Conservation (phyloP, 768 basidiomycete genomes). For the Psilocybe tampanensis region DNA sequence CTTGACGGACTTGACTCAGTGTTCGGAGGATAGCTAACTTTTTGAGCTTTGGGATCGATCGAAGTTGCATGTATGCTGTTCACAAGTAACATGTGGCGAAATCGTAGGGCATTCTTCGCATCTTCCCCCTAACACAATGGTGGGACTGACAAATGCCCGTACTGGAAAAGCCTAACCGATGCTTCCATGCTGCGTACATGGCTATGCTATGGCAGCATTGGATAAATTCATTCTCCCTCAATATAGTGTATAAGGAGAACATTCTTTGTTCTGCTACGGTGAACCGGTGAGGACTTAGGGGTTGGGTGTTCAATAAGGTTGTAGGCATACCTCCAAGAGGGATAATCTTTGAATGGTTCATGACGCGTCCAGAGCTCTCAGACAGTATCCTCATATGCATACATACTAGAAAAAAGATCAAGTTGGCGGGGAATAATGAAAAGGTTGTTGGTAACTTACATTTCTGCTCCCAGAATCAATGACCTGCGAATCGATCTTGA, state of each 20-base stretch:
- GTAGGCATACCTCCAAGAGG: not conserved
- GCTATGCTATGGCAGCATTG: not conserved
- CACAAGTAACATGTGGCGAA: slow-evolving; percentile 3
- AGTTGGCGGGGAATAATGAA: no score
- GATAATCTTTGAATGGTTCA: not conserved
- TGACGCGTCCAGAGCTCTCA: no score
- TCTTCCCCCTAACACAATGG: not conserved
- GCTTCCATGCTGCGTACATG: not conserved
- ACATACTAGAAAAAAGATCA: no score
- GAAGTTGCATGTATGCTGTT: slow-evolving; percentile 7
- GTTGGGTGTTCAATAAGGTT: no score
- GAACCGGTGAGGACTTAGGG: no score
- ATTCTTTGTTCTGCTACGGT: no score
- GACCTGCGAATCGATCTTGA: no score
- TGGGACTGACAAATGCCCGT: slow-evolving; percentile 20
- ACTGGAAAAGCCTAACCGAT: slow-evolving; percentile 13
- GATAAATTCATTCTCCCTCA: not conserved
- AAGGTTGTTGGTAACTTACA: no score
- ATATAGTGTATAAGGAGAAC: not conserved
- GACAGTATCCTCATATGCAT: no score
- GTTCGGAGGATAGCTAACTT: slow-evolving; percentile 7
- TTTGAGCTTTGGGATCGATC: slow-evolving; percentile 15
- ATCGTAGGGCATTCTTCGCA: slow-evolving; percentile 2
- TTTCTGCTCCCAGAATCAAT: no score
- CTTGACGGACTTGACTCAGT: slow-evolving; percentile 12